Conservation (phyloP, 2,329 filamentous ascomycete species). For the Talaromyces sp. region DNA sequence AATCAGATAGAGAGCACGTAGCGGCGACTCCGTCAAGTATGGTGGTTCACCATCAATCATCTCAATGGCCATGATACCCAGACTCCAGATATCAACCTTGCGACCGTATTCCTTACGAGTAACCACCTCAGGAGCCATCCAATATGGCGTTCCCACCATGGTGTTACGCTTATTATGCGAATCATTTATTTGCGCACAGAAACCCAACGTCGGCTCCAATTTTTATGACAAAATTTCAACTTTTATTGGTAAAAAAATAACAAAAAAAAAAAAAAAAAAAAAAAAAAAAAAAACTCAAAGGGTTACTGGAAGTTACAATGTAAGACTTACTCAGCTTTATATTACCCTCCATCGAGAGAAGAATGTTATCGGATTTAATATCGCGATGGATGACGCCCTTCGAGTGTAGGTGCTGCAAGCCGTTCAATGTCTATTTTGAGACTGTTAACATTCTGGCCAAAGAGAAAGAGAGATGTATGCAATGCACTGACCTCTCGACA, state of each 20-base stretch:
- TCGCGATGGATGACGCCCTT: slow-evolving; percentile 98
- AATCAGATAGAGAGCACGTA: slow-evolving; percentile 92
- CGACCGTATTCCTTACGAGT: slow-evolving; percentile 96
- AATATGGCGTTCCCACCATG: slow-evolving; percentile 98
- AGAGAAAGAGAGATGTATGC: background rate
- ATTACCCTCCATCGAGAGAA: slow-evolving; percentile 89
- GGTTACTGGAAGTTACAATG: too few species aligned
- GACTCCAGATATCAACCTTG: slow-evolving; percentile 97
- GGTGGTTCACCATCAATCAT: slow-evolving; percentile 99
- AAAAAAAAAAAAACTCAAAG: too few species aligned
- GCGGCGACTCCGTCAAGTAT: slow-evolving; percentile 91
- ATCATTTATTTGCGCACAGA: slow-evolving; percentile 98
- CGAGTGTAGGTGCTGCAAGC: slow-evolving; percentile 91
- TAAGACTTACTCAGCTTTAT: slow-evolving; percentile 86
- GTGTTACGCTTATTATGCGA: slow-evolving; percentile 96
- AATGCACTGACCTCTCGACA: slow-evolving; percentile 71
- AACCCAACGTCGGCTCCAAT: slow-evolving; percentile 87
- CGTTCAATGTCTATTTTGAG: slow-evolving; percentile 69
- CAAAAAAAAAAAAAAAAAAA: too few species aligned
- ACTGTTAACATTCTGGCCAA: slow-evolving; percentile 20
- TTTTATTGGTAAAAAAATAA: background rate
- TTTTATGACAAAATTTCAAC: slow-evolving; percentile 24
- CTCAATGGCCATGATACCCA: slow-evolving; percentile 99
- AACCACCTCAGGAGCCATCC: slow-evolving; percentile 99
- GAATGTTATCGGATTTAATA: slow-evolving; percentile 98